A percentile compares a stretch with the other conserved stretches of the same genome.
These are phyloP conservation scores for Cryptococcus sp. DNA, from an alignment of 1,284 basidiomycete genomes.

Conservation along the genomic window DNA sequence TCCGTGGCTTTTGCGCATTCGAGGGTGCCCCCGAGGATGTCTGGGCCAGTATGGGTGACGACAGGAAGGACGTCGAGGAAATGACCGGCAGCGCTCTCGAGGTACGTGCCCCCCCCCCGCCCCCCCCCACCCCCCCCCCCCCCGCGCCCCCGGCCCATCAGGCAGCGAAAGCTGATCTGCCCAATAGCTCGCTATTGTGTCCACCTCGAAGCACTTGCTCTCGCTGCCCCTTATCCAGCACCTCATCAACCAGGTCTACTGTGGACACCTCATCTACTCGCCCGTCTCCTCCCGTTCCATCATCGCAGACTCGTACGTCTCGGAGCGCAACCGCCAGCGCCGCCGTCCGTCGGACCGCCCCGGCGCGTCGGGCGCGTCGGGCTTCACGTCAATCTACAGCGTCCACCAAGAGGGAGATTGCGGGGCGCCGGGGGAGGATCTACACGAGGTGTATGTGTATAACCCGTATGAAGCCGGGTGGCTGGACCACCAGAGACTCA, in stretches of 20 bases:
- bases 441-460: constrained; percentile 58
- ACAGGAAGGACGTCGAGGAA: constrained; percentile 57
- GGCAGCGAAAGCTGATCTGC: not conserved
- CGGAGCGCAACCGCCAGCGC: constrained; percentile 39
- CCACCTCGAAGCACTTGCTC: constrained; percentile 71
- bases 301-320: constrained; percentile 81
- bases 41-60: constrained; percentile 61
- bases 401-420: not conserved
- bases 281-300: constrained; percentile 63
- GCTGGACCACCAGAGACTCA: constrained; percentile 71
- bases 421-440: constrained; percentile 19
- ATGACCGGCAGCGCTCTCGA: constrained; percentile 70
- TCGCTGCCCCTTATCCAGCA: constrained; percentile 74
- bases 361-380: not conserved
- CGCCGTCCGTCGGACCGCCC: constrained; percentile 12
- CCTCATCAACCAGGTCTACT: constrained; percentile 76
- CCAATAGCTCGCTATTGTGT: constrained; percentile 74
- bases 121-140: not conserved
- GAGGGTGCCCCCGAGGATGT: constrained; percentile 69
- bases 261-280: constrained; percentile 55
- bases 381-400: constrained; percentile 2
- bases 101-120: constrained; percentile 52
- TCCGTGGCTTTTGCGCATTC: constrained; percentile 73
- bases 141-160: not conserved
- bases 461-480: constrained; percentile 69